A percentile compares a stretch with the other conserved stretches of the same genome.
These are phyloP conservation scores for Colletotrichum sp. DNA, from an alignment of 2,329 filamentous ascomycete species.

Conservation along the genomic window DNA sequence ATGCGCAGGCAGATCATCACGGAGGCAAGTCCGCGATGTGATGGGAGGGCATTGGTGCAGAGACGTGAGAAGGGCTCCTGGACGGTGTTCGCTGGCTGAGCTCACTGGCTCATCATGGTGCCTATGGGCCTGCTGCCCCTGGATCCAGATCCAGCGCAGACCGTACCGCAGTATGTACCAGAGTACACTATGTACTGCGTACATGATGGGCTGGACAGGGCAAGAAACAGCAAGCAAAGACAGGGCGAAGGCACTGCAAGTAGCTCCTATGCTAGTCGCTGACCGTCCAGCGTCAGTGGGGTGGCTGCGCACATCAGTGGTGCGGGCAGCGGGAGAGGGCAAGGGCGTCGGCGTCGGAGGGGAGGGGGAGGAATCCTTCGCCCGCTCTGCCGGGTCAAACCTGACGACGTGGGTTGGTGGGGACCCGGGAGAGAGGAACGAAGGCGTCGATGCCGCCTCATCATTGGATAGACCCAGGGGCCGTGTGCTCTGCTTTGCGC, in stretches of 20 bases:
- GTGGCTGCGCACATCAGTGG: constrained; percentile 12
- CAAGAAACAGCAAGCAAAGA: not conserved
- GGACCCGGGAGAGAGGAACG: constrained; percentile 22
- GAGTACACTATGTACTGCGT: not conserved
- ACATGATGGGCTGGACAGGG: not conserved
- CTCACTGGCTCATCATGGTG: not conserved
- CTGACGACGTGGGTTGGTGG: constrained; percentile 3
- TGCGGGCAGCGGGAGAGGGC: constrained; percentile 1
- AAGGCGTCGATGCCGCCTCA: constrained; percentile 1
- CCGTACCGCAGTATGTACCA: not conserved
- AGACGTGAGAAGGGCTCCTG: not conserved
- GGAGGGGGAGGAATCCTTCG: constrained; percentile 17
- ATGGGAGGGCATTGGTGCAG: not conserved
- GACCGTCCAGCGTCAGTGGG: constrained; percentile 1
- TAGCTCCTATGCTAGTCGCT: not conserved
- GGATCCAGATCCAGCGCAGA: not conserved
- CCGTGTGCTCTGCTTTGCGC: constrained; percentile 1
- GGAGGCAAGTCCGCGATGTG: not conserved
- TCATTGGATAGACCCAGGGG: constrained; percentile 2
- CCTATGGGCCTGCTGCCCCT: not conserved
- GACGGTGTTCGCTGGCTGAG: not conserved
- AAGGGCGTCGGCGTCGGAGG: not conserved
- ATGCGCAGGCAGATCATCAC: not conserved
- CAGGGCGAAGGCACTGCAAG: not conserved
- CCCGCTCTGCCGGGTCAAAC: constrained; percentile 22